phyloP scores from a whole-genome alignment of 805 yeast species.

The Saccharomycopsis babjevae region DNA sequence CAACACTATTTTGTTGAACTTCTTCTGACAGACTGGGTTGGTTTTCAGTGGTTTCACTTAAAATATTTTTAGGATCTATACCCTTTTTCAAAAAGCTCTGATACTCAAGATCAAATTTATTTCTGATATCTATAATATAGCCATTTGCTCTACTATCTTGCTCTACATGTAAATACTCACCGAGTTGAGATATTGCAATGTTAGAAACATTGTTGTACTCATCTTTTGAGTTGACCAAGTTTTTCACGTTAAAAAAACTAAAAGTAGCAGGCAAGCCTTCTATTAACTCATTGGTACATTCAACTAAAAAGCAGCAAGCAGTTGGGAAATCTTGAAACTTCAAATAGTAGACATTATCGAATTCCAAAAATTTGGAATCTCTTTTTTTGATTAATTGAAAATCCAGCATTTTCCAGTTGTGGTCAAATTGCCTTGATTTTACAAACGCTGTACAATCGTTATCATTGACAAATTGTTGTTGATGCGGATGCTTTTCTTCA shows the following conservation, averaged over 20 bases:
- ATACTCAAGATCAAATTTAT: neutral
- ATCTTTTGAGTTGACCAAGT: neutral
- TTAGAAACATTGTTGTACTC: neutral
- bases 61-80: neutral
- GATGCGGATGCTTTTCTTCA: neutral
- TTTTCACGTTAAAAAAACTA: neutral
- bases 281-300: neutral
- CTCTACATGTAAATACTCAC: neutral
- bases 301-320: constrained; percentile 1
- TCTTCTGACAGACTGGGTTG: neutral
- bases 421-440: neutral
- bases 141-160: neutral
- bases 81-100: neutral
- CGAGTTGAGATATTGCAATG: neutral
- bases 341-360: constrained; percentile 10
- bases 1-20: neutral
- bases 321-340: constrained; percentile 3
- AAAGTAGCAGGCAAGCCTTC: constrained; percentile 1
- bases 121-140: neutral
- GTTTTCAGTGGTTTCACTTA: neutral
- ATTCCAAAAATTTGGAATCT: constrained; percentile 1
- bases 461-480: neutral
- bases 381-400: constrained; percentile 10
- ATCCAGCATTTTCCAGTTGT: constrained; percentile 1
- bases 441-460: neutral